phyloP scores from a whole-genome alignment of 129 eudicot genomes.

The Glebionis coronaria region DNA sequence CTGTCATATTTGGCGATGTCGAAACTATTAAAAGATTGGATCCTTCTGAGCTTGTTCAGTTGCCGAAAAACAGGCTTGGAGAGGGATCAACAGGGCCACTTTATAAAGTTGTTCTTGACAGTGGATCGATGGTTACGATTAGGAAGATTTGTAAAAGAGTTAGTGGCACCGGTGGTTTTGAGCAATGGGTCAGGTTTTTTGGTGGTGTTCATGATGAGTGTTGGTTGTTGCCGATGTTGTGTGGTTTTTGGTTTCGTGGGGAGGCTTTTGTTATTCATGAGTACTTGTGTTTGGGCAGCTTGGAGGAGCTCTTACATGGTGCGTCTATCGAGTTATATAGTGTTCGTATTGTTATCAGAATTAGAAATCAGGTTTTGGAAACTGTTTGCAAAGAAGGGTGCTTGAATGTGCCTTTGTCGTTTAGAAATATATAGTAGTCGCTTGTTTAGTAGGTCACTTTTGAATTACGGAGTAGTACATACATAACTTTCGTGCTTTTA shows the following conservation, averaged over 20 bases:
- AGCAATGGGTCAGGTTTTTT: slow-evolving; percentile 44
- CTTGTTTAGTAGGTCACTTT: too few species aligned
- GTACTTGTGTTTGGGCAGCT: slow-evolving; percentile 46
- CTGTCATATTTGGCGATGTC: slow-evolving; percentile 39
- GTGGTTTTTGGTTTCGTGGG: slow-evolving; percentile 43
- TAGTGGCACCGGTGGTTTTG: slow-evolving; percentile 24
- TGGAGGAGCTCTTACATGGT: slow-evolving; percentile 56
- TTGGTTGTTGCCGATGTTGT: slow-evolving; percentile 33
- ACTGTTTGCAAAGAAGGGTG: too few species aligned
- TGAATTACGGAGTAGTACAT: too few species aligned
- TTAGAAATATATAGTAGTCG: too few species aligned
- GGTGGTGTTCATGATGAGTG: slow-evolving; percentile 28
- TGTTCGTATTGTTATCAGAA: too few species aligned
- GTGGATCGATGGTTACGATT: slow-evolving; percentile 36
- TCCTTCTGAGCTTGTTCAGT: slow-evolving; percentile 40
- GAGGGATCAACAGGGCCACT: slow-evolving; percentile 48
- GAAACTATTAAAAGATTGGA: slow-evolving; percentile 23
- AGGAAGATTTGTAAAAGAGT: slow-evolving; percentile 30
- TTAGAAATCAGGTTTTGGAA: too few species aligned
- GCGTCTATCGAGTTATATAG: neutral
- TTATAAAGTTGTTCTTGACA: slow-evolving; percentile 41
- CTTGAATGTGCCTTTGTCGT: too few species aligned
- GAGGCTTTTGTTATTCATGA: slow-evolving; percentile 47
- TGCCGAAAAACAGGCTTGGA: slow-evolving; percentile 43
- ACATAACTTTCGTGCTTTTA: slow-evolving; percentile 2